Conservation (phyloP, 345 rosid genomes). For the Eucalyptus cloeziana region DNA sequence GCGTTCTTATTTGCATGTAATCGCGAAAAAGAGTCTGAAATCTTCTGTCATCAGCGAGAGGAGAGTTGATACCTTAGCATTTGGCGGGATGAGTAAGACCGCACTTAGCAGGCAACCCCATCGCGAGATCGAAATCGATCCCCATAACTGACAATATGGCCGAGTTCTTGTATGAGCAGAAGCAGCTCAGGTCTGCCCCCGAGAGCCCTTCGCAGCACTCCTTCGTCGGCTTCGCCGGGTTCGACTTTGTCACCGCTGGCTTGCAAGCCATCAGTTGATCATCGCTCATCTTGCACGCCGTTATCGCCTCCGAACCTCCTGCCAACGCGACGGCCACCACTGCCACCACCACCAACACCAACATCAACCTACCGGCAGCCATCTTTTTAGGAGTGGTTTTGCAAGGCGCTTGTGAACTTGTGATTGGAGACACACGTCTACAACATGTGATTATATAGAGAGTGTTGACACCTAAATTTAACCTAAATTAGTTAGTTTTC, state of each 20-base stretch:
- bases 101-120: slow-evolving; percentile 43
- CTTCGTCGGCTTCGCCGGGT: slow-evolving; percentile 32
- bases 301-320: slow-evolving; percentile 9
- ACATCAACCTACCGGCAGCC: background rate
- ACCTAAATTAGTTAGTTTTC: too few species aligned
- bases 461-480: too few species aligned
- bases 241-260: slow-evolving; percentile 44
- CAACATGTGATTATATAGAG: too few species aligned
- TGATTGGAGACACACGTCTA: too few species aligned
- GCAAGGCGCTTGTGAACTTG: too few species aligned
- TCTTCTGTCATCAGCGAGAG: background rate
- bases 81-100: slow-evolving; percentile 11
- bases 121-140: slow-evolving; percentile 58
- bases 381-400: too few species aligned
- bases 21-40: background rate
- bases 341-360: background rate
- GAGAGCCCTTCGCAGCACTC: slow-evolving; percentile 42
- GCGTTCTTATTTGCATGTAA: background rate
- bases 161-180: slow-evolving; percentile 52
- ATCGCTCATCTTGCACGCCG: slow-evolving; percentile 32
- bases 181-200: slow-evolving; percentile 42
- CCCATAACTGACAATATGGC: slow-evolving; percentile 38
- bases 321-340: background rate
- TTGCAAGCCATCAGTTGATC: slow-evolving; percentile 41
- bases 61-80: background rate